phyloP scores from a whole-genome alignment of 495 filamentous ascomycete genomes.

The Thermochaetoides thermophila region DNA sequence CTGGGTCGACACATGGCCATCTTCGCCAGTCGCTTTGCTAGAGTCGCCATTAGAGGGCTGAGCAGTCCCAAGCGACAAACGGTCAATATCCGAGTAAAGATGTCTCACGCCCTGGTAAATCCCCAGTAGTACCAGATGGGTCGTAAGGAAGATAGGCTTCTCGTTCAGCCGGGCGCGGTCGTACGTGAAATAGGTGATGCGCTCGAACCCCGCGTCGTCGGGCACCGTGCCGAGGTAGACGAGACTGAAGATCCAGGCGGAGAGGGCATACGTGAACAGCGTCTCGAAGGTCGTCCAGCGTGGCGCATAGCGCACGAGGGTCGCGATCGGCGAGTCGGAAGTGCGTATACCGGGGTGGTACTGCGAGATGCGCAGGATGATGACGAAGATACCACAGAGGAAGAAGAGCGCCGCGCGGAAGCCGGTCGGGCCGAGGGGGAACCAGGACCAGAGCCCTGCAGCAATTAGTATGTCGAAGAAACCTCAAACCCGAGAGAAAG shows the following conservation, averaged over 20 bases:
- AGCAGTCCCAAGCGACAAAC: conserved; percentile 37
- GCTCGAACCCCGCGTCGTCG: conserved; percentile 48
- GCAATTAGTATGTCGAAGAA: too few relatives aligned
- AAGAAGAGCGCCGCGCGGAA: conserved; percentile 66
- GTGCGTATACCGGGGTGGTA: conserved; percentile 65
- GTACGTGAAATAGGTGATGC: conserved; percentile 48
- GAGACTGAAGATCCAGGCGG: conserved; percentile 67
- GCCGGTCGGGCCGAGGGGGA: conserved; percentile 62
- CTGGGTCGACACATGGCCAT: conserved; percentile 12
- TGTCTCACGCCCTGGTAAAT: conserved; percentile 54
- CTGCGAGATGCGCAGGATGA: conserved; percentile 72
- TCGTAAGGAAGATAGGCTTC: conserved; percentile 64
- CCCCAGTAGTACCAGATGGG: conserved; percentile 52
- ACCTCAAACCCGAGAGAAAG: background rate
- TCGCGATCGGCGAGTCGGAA: conserved; percentile 48
- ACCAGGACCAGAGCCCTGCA: conserved; percentile 71
- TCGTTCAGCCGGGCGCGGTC: conserved; percentile 80
- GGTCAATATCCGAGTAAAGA: conserved; percentile 60
- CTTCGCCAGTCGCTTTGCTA: conserved; percentile 18
- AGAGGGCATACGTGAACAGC: conserved; percentile 55
- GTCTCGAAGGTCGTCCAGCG: conserved; percentile 50
- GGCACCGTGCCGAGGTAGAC: conserved; percentile 66
- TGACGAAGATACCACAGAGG: conserved; percentile 48
- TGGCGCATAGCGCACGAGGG: conserved; percentile 39
- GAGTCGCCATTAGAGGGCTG: conserved; percentile 12